A percentile compares a stretch with the other conserved stretches of the same genome.
These are phyloP conservation scores for Hansfordia pulvinata DNA, from an alignment of 2,329 filamentous ascomycete species.

Conservation along the genomic window DNA sequence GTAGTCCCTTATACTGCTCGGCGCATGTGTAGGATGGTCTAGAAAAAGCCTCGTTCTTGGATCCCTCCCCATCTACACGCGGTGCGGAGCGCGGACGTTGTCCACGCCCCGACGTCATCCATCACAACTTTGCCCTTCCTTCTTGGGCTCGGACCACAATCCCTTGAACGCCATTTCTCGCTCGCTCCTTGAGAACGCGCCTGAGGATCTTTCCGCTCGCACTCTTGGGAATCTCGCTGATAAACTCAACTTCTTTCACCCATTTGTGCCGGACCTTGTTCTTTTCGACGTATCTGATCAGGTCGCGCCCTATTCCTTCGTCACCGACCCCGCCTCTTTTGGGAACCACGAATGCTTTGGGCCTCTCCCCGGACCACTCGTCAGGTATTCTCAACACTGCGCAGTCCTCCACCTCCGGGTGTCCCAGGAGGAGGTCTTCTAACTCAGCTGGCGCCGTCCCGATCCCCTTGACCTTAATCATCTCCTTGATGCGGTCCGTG, in stretches of 20 bases:
- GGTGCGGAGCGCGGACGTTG: too few relatives aligned
- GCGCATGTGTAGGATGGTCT: too few relatives aligned
- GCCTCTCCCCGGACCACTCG: conserved; percentile 40
- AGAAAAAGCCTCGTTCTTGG: too few relatives aligned
- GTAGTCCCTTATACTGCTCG: too few relatives aligned
- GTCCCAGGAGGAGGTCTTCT: conserved; percentile 46
- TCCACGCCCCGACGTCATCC: too few relatives aligned
- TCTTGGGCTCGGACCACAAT: conserved; percentile 11
- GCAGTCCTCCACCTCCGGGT: conserved; percentile 39
- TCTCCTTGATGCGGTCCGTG: conserved; percentile 50
- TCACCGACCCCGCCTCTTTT: conserved; percentile 14
- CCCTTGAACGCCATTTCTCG: conserved; percentile 11
- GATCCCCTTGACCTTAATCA: conserved; percentile 55
- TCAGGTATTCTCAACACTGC: conserved; percentile 40
- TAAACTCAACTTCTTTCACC: conserved; percentile 36
- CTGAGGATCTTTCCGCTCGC: conserved; percentile 48
- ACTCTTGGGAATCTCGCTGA: conserved; percentile 43
- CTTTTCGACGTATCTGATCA: conserved; percentile 35
- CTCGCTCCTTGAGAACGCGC: conserved; percentile 30
- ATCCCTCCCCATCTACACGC: too few relatives aligned
- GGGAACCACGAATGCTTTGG: conserved; percentile 42
- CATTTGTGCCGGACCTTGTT: conserved; percentile 42
- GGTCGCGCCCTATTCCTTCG: conserved; percentile 18
- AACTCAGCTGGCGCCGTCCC: conserved; percentile 50
- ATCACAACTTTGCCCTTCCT: conserved; percentile 19